A percentile compares a stretch with the other conserved stretches of the same genome.
phyloP scores from a whole-genome alignment of 2,329 filamentous ascomycete genomes.

The Orbilia brochopaga region DNA sequence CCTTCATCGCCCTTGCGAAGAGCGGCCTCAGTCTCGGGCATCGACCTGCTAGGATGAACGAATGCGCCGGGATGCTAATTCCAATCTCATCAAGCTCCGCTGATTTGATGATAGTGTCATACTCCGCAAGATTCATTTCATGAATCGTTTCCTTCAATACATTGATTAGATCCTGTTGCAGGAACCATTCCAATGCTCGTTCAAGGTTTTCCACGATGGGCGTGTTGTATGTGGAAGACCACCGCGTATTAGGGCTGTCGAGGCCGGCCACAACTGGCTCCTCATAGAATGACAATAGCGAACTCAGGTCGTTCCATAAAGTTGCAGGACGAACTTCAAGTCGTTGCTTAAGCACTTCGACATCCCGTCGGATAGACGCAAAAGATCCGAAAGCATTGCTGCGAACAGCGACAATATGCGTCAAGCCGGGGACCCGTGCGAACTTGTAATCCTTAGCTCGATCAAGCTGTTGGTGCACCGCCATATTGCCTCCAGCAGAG shows the following conservation, averaged over 20 bases:
- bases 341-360: slow-evolving; percentile 75
- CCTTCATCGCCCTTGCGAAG: slow-evolving; percentile 35
- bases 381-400: slow-evolving; percentile 91
- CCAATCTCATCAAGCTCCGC: slow-evolving; percentile 43
- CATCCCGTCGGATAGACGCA: slow-evolving; percentile 83
- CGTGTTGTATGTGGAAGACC: slow-evolving; percentile 58
- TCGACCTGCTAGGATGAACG: slow-evolving; percentile 77
- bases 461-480: slow-evolving; percentile 59
- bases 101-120: slow-evolving; percentile 52
- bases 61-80: slow-evolving; percentile 77
- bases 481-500: slow-evolving; percentile 58
- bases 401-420: slow-evolving; percentile 79
- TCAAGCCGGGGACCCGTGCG: slow-evolving; percentile 84
- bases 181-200: slow-evolving; percentile 51
- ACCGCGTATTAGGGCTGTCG: slow-evolving; percentile 57
- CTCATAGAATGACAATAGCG: slow-evolving; percentile 71
- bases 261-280: slow-evolving; percentile 58
- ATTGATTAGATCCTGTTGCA: slow-evolving; percentile 49
- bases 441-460: slow-evolving; percentile 94
- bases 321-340: slow-evolving; percentile 71
- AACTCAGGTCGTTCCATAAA: slow-evolving; percentile 75
- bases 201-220: slow-evolving; percentile 14
- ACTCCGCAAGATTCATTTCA: slow-evolving; percentile 48
- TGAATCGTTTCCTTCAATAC: slow-evolving; percentile 43
- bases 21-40: slow-evolving; percentile 62